phyloP scores from a whole-genome alignment of 352 stramenopile species.

The Aphanomyces euteiches region DNA sequence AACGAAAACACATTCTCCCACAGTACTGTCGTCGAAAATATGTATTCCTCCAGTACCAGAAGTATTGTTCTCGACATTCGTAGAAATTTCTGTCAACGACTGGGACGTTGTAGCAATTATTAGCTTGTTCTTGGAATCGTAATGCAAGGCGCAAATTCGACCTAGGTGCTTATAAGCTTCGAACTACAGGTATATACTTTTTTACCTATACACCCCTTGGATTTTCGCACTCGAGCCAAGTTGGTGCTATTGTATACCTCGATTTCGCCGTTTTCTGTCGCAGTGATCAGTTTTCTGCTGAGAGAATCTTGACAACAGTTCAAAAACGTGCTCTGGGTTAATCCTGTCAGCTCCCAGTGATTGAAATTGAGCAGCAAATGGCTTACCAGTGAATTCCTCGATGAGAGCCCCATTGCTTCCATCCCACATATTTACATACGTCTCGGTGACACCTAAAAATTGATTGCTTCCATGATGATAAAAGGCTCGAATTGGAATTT shows the following conservation, averaged over 20 bases:
- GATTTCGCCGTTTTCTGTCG: slow-evolving; percentile 52
- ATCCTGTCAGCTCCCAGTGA: not conserved
- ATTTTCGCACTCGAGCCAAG: slow-evolving; percentile 66
- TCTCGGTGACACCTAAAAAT: slow-evolving; percentile 59
- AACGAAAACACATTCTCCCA: slow-evolving; percentile 48
- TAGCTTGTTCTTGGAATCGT: slow-evolving; percentile 73
- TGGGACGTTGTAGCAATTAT: slow-evolving; percentile 38
- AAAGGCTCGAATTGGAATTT: slow-evolving; percentile 64
- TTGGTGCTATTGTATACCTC: slow-evolving; percentile 73
- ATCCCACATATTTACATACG: slow-evolving; percentile 69
- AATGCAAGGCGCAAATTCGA: slow-evolving; percentile 56
- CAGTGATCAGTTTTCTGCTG: slow-evolving; percentile 57
- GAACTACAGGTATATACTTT: not conserved
- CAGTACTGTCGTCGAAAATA: slow-evolving; percentile 64
- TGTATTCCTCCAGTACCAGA: slow-evolving; percentile 41
- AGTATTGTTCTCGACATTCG: slow-evolving; percentile 35
- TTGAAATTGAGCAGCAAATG: not conserved
- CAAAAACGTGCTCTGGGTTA: slow-evolving; percentile 41
- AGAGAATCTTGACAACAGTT: slow-evolving; percentile 51
- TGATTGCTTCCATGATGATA: slow-evolving; percentile 66
- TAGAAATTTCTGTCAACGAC: slow-evolving; percentile 7
- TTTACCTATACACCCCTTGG: slow-evolving; percentile 33
- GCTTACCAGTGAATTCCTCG: slow-evolving; percentile 50
- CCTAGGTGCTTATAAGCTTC: slow-evolving; percentile 31
- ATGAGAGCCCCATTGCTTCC: slow-evolving; percentile 49